phyloP scores from a whole-genome alignment of 768 basidiomycete species.

The Exsudoporus frostii region DNA sequence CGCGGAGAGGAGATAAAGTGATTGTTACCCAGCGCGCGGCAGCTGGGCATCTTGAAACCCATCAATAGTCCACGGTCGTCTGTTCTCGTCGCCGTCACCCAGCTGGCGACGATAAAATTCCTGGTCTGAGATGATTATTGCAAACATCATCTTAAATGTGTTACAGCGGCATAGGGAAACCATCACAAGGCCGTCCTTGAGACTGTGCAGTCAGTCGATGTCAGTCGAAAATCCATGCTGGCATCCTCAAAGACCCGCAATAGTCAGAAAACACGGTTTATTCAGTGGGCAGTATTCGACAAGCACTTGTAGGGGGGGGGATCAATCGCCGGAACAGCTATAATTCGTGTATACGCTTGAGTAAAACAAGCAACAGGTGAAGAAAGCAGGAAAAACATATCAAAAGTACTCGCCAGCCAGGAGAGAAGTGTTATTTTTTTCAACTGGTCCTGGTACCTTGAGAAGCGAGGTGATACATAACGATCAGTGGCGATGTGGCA shows the following conservation, averaged over 20 bases:
- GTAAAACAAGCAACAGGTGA: conserved; percentile 6
- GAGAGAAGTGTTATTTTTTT: conserved; percentile 17
- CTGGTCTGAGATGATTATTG: neutral
- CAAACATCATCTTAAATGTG: neutral
- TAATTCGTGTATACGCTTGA: conserved; percentile 23
- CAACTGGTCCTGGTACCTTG: conserved; percentile 26
- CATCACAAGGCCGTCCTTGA: neutral
- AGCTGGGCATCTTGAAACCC: too few relatives aligned
- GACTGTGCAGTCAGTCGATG: neutral
- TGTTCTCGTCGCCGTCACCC: too few relatives aligned
- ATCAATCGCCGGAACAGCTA: conserved; percentile 16
- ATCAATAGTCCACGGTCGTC: too few relatives aligned
- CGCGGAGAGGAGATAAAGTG: too few relatives aligned
- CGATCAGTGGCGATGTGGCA: conserved; percentile 22
- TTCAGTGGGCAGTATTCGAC: conserved; percentile 20
- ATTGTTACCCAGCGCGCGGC: too few relatives aligned
- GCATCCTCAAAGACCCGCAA: neutral
- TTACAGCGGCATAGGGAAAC: neutral
- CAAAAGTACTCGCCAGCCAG: conserved; percentile 19
- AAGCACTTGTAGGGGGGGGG: conserved; percentile 13
- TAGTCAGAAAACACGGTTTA: conserved; percentile 16
- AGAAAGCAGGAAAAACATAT: conserved; percentile 16
- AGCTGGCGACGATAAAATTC: neutral
- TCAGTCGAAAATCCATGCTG: neutral
- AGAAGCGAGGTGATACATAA: conserved; percentile 14